Evolutionary conservation across 805 yeast genomes (phyloP).

Genomic region (Wickerhamiella siamensis): DNA sequence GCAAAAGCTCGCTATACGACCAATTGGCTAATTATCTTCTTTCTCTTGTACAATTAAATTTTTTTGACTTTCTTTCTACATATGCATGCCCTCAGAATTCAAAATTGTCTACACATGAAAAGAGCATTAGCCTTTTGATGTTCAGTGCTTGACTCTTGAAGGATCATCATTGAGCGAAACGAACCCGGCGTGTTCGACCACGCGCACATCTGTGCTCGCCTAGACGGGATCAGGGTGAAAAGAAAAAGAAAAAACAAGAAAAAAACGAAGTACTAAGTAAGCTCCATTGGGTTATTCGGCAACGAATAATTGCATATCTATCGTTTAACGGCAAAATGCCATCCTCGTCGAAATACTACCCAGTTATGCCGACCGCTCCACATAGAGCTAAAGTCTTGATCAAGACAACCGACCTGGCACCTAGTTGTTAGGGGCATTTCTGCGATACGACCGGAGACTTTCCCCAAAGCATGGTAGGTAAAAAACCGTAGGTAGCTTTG

Average conservation of each 20-base stretch:
- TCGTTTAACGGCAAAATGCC: constrained; percentile 17
- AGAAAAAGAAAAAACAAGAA: constrained; percentile 4
- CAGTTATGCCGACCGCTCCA: constrained; percentile 6
- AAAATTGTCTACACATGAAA: neutral
- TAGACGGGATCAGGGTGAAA: neutral
- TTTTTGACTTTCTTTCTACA: no score
- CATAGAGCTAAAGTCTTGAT: constrained; percentile 7
- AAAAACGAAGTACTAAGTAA: constrained; percentile 17
- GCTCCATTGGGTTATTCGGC: constrained; percentile 24
- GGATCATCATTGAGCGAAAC: constrained; percentile 20
- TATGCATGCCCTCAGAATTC: neutral
- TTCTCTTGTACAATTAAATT: no score
- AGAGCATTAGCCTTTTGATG: constrained; percentile 1
- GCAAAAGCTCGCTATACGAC: neutral
- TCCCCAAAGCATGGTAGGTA: constrained; percentile 24
- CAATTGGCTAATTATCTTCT: neutral
- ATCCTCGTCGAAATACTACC: constrained; percentile 13
- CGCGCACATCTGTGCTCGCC: constrained; percentile 9
- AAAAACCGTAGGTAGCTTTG: constrained; percentile 20
- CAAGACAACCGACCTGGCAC: constrained; percentile 7
- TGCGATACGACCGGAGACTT: constrained; percentile 24
- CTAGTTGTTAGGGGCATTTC: constrained; percentile 14
- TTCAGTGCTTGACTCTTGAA: constrained; percentile 25
- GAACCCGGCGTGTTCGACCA: constrained; percentile 21
- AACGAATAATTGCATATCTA: constrained; percentile 18